Conservation (phyloP, 2,329 filamentous ascomycete genomes). For the Pseudomassariella vexata region DNA sequence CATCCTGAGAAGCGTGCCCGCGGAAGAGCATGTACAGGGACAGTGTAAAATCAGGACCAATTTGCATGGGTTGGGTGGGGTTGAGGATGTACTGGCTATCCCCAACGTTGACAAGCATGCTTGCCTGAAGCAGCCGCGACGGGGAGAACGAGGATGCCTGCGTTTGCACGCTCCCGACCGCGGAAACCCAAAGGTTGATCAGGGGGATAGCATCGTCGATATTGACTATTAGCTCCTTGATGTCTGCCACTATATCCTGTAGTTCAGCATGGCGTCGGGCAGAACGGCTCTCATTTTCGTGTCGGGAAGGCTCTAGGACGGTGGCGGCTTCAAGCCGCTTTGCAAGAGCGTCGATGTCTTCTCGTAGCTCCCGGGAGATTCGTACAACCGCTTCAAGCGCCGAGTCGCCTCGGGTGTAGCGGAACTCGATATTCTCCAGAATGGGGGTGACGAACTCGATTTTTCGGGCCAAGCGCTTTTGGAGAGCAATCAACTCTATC, state of each 20-base stretch:
- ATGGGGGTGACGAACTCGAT: constrained; percentile 51
- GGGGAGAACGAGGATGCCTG: constrained; percentile 81
- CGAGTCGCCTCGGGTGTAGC: constrained; percentile 43
- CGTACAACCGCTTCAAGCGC: constrained; percentile 76
- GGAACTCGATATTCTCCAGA: constrained; percentile 32
- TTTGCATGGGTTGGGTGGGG: constrained; percentile 62
- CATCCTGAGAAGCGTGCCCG: constrained; percentile 60
- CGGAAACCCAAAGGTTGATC: constrained; percentile 89
- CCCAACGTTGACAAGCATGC: constrained; percentile 80
- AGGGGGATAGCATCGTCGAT: constrained; percentile 91
- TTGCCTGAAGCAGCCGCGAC: constrained; percentile 85
- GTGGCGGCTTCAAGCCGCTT: constrained; percentile 68
- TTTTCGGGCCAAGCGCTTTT: constrained; percentile 73
- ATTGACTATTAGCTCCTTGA: constrained; percentile 65
- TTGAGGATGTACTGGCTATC: constrained; percentile 74
- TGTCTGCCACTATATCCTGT: constrained; percentile 64
- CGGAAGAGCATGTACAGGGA: constrained; percentile 95
- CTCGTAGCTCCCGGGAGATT: constrained; percentile 75
- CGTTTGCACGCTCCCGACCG: constrained; percentile 81
- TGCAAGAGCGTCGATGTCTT: constrained; percentile 76
- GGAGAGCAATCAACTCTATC: constrained; percentile 62
- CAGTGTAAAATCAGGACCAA: constrained; percentile 79
- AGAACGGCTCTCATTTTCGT: too few relatives aligned
- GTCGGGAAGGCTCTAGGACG: constrained; percentile 49
- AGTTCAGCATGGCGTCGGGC: constrained; percentile 64